Percentiles rank a stretch among this genome's conserved stretches.
Conservation (phyloP, 805 yeast species). For the Wickerhamiella shivajii region DNA sequence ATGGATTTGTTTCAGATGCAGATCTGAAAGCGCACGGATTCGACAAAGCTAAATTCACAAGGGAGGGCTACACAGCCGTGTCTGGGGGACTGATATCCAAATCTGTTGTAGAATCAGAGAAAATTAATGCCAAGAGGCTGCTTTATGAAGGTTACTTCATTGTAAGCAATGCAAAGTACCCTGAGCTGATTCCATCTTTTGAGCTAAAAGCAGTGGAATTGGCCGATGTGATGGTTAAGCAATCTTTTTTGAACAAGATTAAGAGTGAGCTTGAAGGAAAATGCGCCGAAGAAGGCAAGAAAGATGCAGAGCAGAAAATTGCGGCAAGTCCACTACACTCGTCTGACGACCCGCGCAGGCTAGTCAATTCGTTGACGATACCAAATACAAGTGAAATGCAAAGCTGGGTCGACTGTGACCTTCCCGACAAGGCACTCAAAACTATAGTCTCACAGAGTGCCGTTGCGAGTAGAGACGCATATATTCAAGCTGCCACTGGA, state of each 20-base stretch:
- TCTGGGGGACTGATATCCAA: neutral
- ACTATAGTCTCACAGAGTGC: slow-evolving; percentile 1
- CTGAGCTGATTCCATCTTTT: neutral
- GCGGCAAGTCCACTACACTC: neutral
- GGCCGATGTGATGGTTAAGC: neutral
- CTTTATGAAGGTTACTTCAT: neutral
- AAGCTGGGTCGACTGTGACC: neutral
- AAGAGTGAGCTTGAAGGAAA: neutral
- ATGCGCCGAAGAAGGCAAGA: neutral
- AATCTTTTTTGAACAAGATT: neutral
- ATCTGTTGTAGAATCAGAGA: neutral
- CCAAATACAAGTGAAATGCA: slow-evolving; percentile 1
- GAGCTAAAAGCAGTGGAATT: neutral
- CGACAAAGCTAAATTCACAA: neutral
- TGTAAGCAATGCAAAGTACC: neutral
- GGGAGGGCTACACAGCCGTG: neutral
- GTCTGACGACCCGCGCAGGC: neutral
- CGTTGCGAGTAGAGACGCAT: slow-evolving; percentile 3
- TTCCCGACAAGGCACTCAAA: slow-evolving; percentile 9
- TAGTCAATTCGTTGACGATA: slow-evolving; percentile 1
- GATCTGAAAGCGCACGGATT: neutral
- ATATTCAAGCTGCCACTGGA: slow-evolving; percentile 4
- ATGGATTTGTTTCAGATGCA: neutral
- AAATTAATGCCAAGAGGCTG: neutral
- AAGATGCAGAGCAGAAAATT: neutral